These are phyloP conservation scores for Tuber calosporum DNA, from an alignment of 495 filamentous ascomycete species.

Conservation along the genomic window DNA sequence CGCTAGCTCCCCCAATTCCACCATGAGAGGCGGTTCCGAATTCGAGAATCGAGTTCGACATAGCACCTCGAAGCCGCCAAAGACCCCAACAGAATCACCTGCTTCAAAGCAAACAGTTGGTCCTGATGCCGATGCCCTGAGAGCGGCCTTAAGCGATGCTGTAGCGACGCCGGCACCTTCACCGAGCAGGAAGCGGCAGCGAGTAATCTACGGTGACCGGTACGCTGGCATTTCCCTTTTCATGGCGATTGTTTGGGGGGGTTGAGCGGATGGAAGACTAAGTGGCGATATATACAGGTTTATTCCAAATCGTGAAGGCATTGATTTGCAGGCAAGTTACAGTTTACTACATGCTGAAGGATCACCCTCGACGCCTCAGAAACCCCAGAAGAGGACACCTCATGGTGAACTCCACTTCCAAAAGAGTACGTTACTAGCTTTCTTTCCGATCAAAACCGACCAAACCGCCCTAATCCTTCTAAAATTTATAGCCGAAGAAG, in stretches of 20 bases:
- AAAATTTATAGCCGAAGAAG: conserved; percentile 69
- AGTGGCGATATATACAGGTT: conserved; percentile 56
- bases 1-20: conserved; percentile 33
- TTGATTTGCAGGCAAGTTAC: conserved; percentile 86
- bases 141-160: conserved; percentile 38
- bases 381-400: conserved; percentile 71
- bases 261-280: conserved; percentile 6
- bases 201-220: conserved; percentile 42
- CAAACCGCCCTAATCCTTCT: conserved; percentile 44
- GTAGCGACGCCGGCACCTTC: conserved; percentile 40
- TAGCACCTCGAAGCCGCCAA: conserved; percentile 34
- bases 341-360: conserved; percentile 83
- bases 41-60: conserved; percentile 41
- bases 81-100: conserved; percentile 38
- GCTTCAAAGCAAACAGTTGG: conserved; percentile 31
- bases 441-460: background rate
- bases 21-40: conserved; percentile 38
- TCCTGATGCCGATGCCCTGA: conserved; percentile 38
- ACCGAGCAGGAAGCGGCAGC: conserved; percentile 41
- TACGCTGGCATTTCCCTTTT: conserved; percentile 13
- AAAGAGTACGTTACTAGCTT: conserved; percentile 57
- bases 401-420: conserved; percentile 92
- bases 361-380: conserved; percentile 83
- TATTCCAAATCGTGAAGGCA: conserved; percentile 87
- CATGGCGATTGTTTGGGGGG: background rate